Evolutionary conservation across 257 asterid species (phyloP), one percentile per base, ranked within the genome.

Genomic region (Penstemon davidsonii): DNA sequence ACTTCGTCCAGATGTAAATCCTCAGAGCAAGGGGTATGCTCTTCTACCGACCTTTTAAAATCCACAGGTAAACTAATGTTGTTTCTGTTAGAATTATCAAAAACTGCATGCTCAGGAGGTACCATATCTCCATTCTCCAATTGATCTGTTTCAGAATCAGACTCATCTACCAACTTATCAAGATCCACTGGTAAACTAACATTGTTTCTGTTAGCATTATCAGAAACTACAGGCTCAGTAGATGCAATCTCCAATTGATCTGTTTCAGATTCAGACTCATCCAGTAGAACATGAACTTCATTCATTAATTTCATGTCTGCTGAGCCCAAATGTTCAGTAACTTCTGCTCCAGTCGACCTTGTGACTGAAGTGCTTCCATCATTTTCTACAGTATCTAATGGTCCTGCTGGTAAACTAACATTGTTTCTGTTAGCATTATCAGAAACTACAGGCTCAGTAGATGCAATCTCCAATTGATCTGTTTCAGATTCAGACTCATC

Each of bases 1-100:
- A 73, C 66, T 71, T 38, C 84, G 77, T 60, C 75, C 50, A 50
- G 56, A 67, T 71, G 77, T 25, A 66, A 70, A 76, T 70, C 76
- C 69, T 61, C 79, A 65, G 54, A 58, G 76, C 55, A 64, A 71
- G 76, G 74, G 44, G 58, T 62, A 8, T 77, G 69, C 69, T 67
- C 88, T 67, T 74, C 82, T 12, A 44, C 44, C 70, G 64, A 45
- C 36, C 63, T 52, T 62, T 68, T 66, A 57, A 59, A 44, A 74
- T 71, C 76, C 63, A 74, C 73, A 55, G 75, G 74, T 68, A 73
- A 76, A 66, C 41, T 42, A 46, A 41, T 72, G 71, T 55, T 66
- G 42, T 19, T 79, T 43, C 53, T 56, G 64, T 51, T 12, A 43
- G 70, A 54, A 55, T 71, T 56, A 68, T 75, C 75, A 12, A 76